Base-by-base conservation (phyloP, 116 monocot species). In the Thalassia testudinum region DNA sequence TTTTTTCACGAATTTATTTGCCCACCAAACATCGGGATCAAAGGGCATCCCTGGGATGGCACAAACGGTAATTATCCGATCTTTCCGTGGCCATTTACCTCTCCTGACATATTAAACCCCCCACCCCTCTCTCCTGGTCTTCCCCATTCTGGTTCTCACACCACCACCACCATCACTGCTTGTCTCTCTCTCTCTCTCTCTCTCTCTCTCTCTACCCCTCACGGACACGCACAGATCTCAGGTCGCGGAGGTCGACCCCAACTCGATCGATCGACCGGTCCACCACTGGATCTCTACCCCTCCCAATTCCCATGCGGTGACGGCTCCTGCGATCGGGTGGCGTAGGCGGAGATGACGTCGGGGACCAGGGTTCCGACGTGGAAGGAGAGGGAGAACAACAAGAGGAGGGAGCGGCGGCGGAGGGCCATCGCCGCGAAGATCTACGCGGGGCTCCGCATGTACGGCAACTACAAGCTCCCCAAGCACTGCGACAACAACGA, bases 401-500 rank as follows among this genome's bases (percentile, higher is more conserved):
- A 75, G 45, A 53, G 75, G 55, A 57, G 86, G 67, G 86, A 86
- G 67, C 59, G 86, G 51, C 49, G 86, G 58, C 68, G 86, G 61
- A 45, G 86, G 1, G 86, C 86, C 21, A 86, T 86, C 63, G 86
- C 81, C 1, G 81, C 86, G 2, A 86, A 81, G 75, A 86, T 86
- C 71, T 86, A 66, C 52, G 42, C 86, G 15, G 86, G 86, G 30
- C 75, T 86, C 30, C 47, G 86, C 55, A 69, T 69, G 75, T 77
- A 81, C 64, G 86, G 86, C 17, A 72, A 72, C 70, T 86, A 78
- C 70, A 75, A 70, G 67, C 86, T 86, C 16, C 86, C 86, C 8
- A 86, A 86, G 66, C 81, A 86, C 72, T 86, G 86, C 67, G 86
- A 86, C 63, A 86, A 86, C 72, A 86, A 86, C 70, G 86, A 86